phyloP scores from a whole-genome alignment of 2,329 filamentous ascomycete species.

The Venturia asperata region DNA sequence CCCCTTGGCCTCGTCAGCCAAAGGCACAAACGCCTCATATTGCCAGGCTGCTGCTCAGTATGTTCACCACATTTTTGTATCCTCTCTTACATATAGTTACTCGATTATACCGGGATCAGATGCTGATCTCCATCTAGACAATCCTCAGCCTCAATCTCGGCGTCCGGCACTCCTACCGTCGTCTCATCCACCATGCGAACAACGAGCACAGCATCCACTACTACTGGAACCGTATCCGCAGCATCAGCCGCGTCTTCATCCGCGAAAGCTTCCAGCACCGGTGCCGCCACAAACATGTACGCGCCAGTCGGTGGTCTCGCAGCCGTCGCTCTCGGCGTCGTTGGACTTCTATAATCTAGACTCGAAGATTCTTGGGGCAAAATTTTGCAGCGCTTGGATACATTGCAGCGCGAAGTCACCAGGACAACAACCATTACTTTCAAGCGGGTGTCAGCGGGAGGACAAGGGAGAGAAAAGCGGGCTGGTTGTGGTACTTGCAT shows the following conservation, averaged over 20 bases:
- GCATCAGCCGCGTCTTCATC: constrained; percentile 3
- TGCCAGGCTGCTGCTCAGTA: constrained; percentile 31
- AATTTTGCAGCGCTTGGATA: neutral
- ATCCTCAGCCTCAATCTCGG: constrained; percentile 2
- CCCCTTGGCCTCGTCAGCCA: constrained; percentile 29
- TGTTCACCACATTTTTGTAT: constrained; percentile 18
- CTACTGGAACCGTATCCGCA: constrained; percentile 8
- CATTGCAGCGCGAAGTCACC: neutral
- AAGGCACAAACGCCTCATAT: constrained; percentile 31
- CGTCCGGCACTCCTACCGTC: constrained; percentile 8
- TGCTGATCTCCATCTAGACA: neutral
- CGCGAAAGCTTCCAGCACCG: constrained; percentile 5
- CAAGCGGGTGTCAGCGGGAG: neutral
- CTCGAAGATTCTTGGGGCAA: neutral
- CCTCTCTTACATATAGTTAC: too few relatives aligned
- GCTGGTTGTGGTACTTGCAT: constrained; percentile 1
- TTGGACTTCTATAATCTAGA: constrained; percentile 6
- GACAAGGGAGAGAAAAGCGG: neutral
- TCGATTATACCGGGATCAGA: neutral
- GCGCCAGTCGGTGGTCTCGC: constrained; percentile 17
- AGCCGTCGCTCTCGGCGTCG: constrained; percentile 12
- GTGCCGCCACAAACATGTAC: constrained; percentile 10
- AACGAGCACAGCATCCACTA: neutral
- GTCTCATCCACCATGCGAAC: neutral
- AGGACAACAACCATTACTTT: neutral